These are phyloP conservation scores for Saksenaea oblongispora DNA, from an alignment of 371 early-diverging fungal species.

Conservation along the genomic window DNA sequence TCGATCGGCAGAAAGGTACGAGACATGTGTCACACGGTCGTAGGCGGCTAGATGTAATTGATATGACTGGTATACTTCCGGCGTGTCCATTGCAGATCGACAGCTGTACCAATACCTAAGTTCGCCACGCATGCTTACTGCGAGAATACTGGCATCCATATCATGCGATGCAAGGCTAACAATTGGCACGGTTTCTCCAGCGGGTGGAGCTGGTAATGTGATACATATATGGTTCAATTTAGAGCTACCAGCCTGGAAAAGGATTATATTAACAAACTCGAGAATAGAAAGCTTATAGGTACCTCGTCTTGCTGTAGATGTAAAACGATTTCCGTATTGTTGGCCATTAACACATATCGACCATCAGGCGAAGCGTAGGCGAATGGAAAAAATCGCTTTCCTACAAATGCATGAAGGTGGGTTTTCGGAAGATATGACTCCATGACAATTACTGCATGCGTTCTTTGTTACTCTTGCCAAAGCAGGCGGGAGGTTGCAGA, in stretches of 20 bases:
- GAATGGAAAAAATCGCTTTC: not conserved
- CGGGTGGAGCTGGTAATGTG: not conserved
- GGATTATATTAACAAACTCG: not conserved
- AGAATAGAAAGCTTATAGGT: not conserved
- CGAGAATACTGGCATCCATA: not conserved
- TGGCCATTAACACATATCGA: not conserved
- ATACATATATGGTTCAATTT: not conserved
- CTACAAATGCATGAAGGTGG: not conserved
- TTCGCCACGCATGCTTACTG: not conserved
- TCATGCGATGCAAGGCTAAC: not conserved
- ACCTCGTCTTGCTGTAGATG: not conserved
- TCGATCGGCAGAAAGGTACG: not conserved
- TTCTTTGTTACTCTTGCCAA: not conserved
- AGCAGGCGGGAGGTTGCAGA: not conserved
- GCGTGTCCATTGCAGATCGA: not conserved
- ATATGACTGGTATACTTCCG: not conserved
- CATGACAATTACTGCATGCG: not conserved
- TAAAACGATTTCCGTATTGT: not conserved
- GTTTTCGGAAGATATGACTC: not conserved
- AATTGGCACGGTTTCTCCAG: not conserved
- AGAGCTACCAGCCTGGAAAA: not conserved
- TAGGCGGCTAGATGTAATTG: not conserved
- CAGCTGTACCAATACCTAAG: not conserved
- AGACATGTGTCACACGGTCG: not conserved
- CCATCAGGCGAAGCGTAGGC: not conserved